Evolutionary conservation across 805 yeast species (phyloP), one percentile per base, ranked within the genome.

Genomic region (Metschnikowia corniflorae): DNA sequence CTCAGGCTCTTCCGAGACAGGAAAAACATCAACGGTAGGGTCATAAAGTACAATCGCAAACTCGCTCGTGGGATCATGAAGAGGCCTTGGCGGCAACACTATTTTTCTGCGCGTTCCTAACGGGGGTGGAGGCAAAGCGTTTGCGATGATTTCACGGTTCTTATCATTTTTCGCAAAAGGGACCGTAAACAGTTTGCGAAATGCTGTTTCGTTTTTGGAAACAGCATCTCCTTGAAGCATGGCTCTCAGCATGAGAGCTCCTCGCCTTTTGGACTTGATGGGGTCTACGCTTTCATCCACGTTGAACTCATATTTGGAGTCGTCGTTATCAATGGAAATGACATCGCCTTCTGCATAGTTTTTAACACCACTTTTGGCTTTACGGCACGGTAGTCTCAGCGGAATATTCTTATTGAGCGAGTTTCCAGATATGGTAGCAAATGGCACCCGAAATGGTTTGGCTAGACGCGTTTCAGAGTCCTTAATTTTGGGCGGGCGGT

Each of bases 11-110:
- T 24, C 3, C 40, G 10, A 17, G 7, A 23, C 26, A 44, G 70
- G 69, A 25, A 66, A 51, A 17, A 50, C 73, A 54, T 93, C 97
- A 3, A 91, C 81, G 0, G 97, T 86, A 0, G 98, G 98, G 58
- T 93, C 98, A 54, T 87, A 93, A 29, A 93, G 67, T 1, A 93
- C 97, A 37, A 93, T 86, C 2, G 98, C 97, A 51, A 86, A 80
- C 57, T 93, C 97, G 43, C 82, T 88, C 29, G 82, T 72, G 0
- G 98, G 98, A 61, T 93, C 98, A 56, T 91, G 94, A n/a, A 93
- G 68, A 1, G 98, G 94, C 40, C 88, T 66, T 4, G 97, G 95
- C n/a, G 86, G 84, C 35, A 86, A 61, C 1, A 76, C 68, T 2
- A 78, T 73, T 44, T 78, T 76, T 25, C 82, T 75, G 44, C 82